Evolutionary conservation across 768 basidiomycete genomes (phyloP), one percentile per base, ranked within the genome.

Genomic region (Suillus alpinus): DNA sequence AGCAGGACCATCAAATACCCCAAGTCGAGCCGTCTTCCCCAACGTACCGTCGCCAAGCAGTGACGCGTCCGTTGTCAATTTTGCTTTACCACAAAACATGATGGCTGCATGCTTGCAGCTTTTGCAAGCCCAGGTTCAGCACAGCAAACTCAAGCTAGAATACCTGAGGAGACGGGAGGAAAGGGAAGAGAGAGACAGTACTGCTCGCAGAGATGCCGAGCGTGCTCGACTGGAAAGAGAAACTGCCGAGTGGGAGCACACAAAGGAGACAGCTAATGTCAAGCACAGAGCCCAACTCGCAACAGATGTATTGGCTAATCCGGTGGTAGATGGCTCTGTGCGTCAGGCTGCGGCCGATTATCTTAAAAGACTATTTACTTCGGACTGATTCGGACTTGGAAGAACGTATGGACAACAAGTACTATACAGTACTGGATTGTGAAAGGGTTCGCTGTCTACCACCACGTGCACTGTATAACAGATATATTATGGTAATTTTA

Each of bases 281-380:
- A 88, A 83, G 72, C 84, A 87, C 62, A 87, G 84, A 66, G 83
- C 84, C 29, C 83, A 86, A 60, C 81, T 83, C 61, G 90, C 90
- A 26, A 84, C 87, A 60, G 87, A 89, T 56, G 62, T 92, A 43
- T 73, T 92, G 63, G 78, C 79, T 23, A 89, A 85, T 63, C 80
- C 81, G 6, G 76, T 74, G 40, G 78, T 84, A 8, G 87, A 89
- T 62, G 77, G 78, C n/a, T 77, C 79, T 12, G 78, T 90, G 57
- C 86, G 84, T 71, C 82, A 84, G 65, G 85, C 84, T 5, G 89
- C 88, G 3, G 80, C 84, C 46, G 88, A 90, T 55, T 91, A 88
- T 74, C 74, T 91, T 65, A 88, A 87, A 74, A 86, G 83, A 68
- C 74, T 89, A 32, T 86, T 90, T 63, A 69, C 69, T 40, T 65